A percentile compares a stretch with the other conserved stretches of the same genome.
phyloP scores from a whole-genome alignment of 345 rosid species.

The Bretschneidera sinensis region DNA sequence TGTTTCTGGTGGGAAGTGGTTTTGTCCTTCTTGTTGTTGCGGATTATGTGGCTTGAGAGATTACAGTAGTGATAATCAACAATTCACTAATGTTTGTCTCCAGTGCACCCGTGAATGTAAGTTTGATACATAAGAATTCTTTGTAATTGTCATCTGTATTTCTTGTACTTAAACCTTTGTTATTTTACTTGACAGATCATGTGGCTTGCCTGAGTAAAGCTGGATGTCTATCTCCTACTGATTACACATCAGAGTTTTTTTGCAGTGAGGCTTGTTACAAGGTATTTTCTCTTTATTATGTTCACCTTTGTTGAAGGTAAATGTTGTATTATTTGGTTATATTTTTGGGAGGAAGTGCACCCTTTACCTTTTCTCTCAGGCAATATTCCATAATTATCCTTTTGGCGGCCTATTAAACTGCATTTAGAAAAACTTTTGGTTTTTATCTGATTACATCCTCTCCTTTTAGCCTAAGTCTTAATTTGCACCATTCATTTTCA shows the following conservation, averaged over 20 bases:
- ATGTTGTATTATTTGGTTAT: too few relatives aligned
- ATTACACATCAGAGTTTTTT: constrained; percentile 26
- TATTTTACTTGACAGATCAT: constrained; percentile 35
- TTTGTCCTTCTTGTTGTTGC: constrained; percentile 59
- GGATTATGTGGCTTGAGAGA: constrained; percentile 37
- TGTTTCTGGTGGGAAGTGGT: constrained; percentile 41
- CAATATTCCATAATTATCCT: too few relatives aligned
- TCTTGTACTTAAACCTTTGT: constrained; percentile 9
- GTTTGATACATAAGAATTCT: constrained; percentile 8
- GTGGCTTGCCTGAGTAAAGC: constrained; percentile 29
- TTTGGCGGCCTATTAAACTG: too few relatives aligned
- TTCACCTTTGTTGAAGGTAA: constrained; percentile 1
- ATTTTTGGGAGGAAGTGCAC: too few relatives aligned
- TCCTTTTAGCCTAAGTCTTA: too few relatives aligned
- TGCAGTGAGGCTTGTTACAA: constrained; percentile 41
- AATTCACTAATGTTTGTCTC: constrained; percentile 26
- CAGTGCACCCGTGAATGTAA: constrained; percentile 48
- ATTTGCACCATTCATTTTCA: too few relatives aligned
- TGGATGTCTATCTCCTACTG: constrained; percentile 11
- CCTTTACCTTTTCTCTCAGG: too few relatives aligned
- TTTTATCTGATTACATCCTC: too few relatives aligned
- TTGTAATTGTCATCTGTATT: not conserved
- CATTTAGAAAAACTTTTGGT: too few relatives aligned
- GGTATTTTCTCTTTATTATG: constrained; percentile 23
- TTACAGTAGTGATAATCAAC: constrained; percentile 13